phyloP scores from a whole-genome alignment of 1,284 basidiomycete genomes.

The Ustanciosporium gigantosporum region DNA sequence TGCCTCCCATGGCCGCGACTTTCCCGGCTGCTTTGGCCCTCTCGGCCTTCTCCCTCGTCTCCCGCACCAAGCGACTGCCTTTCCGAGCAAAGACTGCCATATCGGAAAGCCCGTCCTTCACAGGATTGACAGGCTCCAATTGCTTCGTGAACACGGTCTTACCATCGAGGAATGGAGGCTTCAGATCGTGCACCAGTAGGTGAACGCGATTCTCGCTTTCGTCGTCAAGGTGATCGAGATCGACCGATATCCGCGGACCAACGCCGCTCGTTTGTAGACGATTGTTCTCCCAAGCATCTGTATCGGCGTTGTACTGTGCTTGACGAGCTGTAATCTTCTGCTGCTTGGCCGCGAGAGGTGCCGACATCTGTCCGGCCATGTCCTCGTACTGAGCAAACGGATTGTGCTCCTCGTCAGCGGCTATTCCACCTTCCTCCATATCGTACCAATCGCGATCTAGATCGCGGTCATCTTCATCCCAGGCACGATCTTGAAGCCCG shows the following conservation, averaged over 20 bases:
- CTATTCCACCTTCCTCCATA: slow-evolving; percentile 59
- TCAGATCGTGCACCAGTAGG: slow-evolving; percentile 93
- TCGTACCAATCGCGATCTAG: slow-evolving; percentile 57
- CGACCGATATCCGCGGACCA: slow-evolving; percentile 76
- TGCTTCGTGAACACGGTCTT: slow-evolving; percentile 95
- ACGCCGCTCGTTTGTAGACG: slow-evolving; percentile 95
- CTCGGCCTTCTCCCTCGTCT: slow-evolving; percentile 93
- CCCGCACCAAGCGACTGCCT: slow-evolving; percentile 87
- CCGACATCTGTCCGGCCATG: slow-evolving; percentile 66
- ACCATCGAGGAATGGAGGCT: slow-evolving; percentile 96
- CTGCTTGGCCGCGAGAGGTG: slow-evolving; percentile 28
- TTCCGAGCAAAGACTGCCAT: slow-evolving; percentile 95
- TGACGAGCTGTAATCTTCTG: slow-evolving; percentile 59
- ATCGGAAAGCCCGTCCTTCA: slow-evolving; percentile 89
- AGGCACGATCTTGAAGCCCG: slow-evolving; percentile 46
- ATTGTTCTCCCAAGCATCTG: slow-evolving; percentile 97
- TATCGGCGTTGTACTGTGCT: slow-evolving; percentile 76
- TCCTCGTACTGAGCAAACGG: slow-evolving; percentile 81
- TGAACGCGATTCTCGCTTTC: slow-evolving; percentile 96
- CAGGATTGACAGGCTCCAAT: slow-evolving; percentile 93
- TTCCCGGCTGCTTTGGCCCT: slow-evolving; percentile 77
- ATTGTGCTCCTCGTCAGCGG: slow-evolving; percentile 86
- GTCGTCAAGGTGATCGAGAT: slow-evolving; percentile 74
- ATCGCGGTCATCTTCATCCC: slow-evolving; percentile 48
- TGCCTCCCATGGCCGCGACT: slow-evolving; percentile 87